Conservation (phyloP, 1,139 yeast species). For the Protomyces gravidus region DNA sequence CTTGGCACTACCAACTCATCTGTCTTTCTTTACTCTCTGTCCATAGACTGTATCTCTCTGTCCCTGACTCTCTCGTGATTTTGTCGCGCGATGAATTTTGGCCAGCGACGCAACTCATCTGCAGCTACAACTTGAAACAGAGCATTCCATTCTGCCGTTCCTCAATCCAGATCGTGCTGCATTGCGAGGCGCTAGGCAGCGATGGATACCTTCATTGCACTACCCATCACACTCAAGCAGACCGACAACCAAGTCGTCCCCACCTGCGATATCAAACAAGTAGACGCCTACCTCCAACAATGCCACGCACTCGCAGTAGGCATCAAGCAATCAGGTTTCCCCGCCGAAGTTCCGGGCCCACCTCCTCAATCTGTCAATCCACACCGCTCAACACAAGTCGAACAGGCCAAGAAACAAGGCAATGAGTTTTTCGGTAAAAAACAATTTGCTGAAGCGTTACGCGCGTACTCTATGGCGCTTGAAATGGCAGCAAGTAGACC, state of each 20-base stretch:
- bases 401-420: slow-evolving; percentile 71
- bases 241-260: neutral
- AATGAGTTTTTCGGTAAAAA: slow-evolving; percentile 57
- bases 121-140: too few species aligned
- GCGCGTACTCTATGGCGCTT: slow-evolving; percentile 68
- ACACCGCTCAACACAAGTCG: slow-evolving; percentile 54
- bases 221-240: neutral
- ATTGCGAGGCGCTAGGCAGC: too few species aligned
- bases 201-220: slow-evolving; percentile 1
- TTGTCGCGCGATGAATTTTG: too few species aligned
- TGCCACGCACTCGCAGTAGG: slow-evolving; percentile 22
- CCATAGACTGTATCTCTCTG: too few species aligned
- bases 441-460: slow-evolving; percentile 66
- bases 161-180: too few species aligned
- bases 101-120: too few species aligned
- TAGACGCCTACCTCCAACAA: slow-evolving; percentile 10
- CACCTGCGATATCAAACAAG: neutral
- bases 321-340: slow-evolving; percentile 27
- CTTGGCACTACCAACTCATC: too few species aligned
- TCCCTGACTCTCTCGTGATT: too few species aligned
- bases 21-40: too few species aligned
- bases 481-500: slow-evolving; percentile 78
- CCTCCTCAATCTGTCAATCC: slow-evolving; percentile 56
- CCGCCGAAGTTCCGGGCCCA: slow-evolving; percentile 41
- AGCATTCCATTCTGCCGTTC: too few species aligned